These are phyloP conservation scores for Metschnikowia lunata DNA, from an alignment of 805 yeast genomes.

Conservation along the genomic window DNA sequence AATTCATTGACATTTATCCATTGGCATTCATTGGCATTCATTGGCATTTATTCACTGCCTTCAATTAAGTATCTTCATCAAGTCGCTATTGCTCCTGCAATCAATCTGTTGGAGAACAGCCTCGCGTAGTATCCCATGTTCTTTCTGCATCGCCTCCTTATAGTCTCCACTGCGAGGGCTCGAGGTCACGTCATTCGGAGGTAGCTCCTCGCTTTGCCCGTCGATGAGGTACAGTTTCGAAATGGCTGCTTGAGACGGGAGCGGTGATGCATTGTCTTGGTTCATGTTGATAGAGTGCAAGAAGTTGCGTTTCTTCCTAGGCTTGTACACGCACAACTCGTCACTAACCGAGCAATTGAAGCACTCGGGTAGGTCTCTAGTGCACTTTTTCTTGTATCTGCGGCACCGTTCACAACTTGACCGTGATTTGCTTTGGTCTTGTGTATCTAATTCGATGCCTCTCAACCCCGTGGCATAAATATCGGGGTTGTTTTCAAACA, in stretches of 20 bases:
- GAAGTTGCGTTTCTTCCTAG: slow-evolving; percentile 16
- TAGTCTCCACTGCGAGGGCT: not conserved
- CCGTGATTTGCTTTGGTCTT: slow-evolving; percentile 20
- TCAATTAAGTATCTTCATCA: slow-evolving; percentile 6
- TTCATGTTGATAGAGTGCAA: not conserved
- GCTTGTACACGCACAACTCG: slow-evolving; percentile 25
- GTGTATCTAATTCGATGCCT: slow-evolving; percentile 19
- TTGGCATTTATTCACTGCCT: no score
- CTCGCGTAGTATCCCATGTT: not conserved
- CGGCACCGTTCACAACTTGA: slow-evolving; percentile 31
- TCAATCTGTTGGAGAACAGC: not conserved
- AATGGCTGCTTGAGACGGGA: not conserved
- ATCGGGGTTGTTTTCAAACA: slow-evolving; percentile 13
- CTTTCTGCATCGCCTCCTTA: not conserved
- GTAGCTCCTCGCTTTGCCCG: not conserved
- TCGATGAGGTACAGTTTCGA: not conserved
- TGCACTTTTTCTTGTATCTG: slow-evolving; percentile 28
- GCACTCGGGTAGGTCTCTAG: slow-evolving; percentile 30
- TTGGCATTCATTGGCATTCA: no score
- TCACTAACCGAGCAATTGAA: slow-evolving; percentile 27
- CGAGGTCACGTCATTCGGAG: not conserved
- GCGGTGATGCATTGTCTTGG: not conserved
- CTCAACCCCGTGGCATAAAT: slow-evolving; percentile 21
- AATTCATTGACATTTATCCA: no score
- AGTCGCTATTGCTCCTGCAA: slow-evolving; percentile 3